A percentile compares a stretch with the other conserved stretches of the same genome.
Evolutionary conservation across 768 basidiomycete genomes (phyloP).

Genomic region (Tylopilus sp.): DNA sequence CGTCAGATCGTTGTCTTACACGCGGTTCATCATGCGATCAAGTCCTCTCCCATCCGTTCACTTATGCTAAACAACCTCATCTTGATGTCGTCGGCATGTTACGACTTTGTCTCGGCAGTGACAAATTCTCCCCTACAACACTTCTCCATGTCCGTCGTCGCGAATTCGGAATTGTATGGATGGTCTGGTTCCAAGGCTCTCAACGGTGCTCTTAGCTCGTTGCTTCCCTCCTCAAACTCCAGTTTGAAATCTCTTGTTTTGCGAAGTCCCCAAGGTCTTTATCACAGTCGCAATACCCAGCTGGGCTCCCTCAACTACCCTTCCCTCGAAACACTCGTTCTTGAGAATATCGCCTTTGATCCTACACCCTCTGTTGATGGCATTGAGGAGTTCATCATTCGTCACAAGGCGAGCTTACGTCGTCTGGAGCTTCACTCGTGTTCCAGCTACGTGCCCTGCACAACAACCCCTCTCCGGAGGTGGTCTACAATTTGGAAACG

Average conservation of each 20-base stretch:
- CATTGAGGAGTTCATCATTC: slow-evolving; percentile 30
- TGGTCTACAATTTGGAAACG: slow-evolving; percentile 30
- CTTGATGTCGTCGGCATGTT: slow-evolving; percentile 22
- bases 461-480: slow-evolving; percentile 15
- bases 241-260: slow-evolving; percentile 23
- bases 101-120: slow-evolving; percentile 28
- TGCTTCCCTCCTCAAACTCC: slow-evolving; percentile 21
- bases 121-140: slow-evolving; percentile 27
- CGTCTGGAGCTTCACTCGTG: slow-evolving; percentile 26
- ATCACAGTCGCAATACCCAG: slow-evolving; percentile 25
- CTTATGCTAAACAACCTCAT: slow-evolving; percentile 26
- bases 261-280: slow-evolving; percentile 27
- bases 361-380: slow-evolving; percentile 16
- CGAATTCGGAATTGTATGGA: slow-evolving; percentile 27
- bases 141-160: slow-evolving; percentile 29
- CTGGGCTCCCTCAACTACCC: slow-evolving; percentile 23
- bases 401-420: slow-evolving; percentile 27
- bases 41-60: slow-evolving; percentile 19
- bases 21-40: slow-evolving; percentile 22
- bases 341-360: slow-evolving; percentile 32
- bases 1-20: slow-evolving; percentile 26
- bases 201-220: slow-evolving; percentile 24
- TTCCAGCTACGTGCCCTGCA: slow-evolving; percentile 22
- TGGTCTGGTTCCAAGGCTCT: slow-evolving; percentile 32
- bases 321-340: slow-evolving; percentile 23